These are phyloP conservation scores for Leccinum subgranulosum DNA, from an alignment of 768 basidiomycete genomes.

Conservation along the genomic window DNA sequence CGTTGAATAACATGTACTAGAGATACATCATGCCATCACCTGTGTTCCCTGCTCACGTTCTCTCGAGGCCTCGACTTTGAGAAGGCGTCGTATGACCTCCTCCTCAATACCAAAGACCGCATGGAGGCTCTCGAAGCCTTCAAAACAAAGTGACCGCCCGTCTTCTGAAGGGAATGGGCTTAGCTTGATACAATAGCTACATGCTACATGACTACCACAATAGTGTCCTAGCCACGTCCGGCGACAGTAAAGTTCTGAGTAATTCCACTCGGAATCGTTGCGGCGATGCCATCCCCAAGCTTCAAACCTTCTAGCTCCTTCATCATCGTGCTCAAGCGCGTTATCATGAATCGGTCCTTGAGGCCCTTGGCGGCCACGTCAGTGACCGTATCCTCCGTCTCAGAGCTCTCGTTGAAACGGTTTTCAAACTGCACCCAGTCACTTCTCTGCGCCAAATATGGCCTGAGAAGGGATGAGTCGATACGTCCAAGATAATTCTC, in stretches of 20 bases:
- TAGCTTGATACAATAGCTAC: neutral
- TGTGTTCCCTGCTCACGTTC: neutral
- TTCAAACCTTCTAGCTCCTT: slow-evolving; percentile 77
- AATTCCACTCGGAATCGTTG: slow-evolving; percentile 57
- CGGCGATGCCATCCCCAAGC: slow-evolving; percentile 52
- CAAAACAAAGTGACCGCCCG: slow-evolving; percentile 73
- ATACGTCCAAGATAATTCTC: slow-evolving; percentile 93
- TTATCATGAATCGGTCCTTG: slow-evolving; percentile 59
- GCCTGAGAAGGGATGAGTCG: slow-evolving; percentile 79
- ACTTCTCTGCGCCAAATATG: slow-evolving; percentile 85
- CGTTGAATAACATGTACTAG: neutral
- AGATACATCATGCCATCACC: neutral
- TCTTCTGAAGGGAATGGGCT: slow-evolving; percentile 73
- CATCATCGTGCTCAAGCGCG: slow-evolving; percentile 80
- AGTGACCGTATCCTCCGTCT: slow-evolving; percentile 39
- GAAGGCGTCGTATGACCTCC: slow-evolving; percentile 75
- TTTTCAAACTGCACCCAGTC: slow-evolving; percentile 90
- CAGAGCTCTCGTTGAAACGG: slow-evolving; percentile 63
- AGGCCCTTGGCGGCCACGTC: slow-evolving; percentile 43
- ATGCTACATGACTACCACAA: neutral
- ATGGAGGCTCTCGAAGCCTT: slow-evolving; percentile 84
- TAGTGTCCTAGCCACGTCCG: slow-evolving; percentile 38
- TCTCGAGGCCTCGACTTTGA: slow-evolving; percentile 85
- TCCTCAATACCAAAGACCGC: slow-evolving; percentile 76
- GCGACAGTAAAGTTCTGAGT: slow-evolving; percentile 50